phyloP scores from a whole-genome alignment of 495 filamentous ascomycete species.

The Mycothermus thermophilus region DNA sequence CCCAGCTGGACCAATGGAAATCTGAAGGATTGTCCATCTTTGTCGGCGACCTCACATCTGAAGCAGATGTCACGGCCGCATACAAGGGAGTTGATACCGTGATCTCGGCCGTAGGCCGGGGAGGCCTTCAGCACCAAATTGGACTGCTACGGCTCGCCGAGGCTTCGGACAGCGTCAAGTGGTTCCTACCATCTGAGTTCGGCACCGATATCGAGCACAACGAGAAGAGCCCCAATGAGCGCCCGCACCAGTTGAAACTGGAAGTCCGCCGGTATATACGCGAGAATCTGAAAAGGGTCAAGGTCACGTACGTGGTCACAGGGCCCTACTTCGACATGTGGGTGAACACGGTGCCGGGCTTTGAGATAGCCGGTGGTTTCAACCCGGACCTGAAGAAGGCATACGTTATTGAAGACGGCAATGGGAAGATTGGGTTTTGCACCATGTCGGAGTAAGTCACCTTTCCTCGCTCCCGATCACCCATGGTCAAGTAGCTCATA shows the following conservation, averaged over 20 bases:
- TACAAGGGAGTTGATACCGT: constrained; percentile 51
- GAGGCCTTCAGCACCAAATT: constrained; percentile 43
- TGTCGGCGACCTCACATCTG: constrained; percentile 43
- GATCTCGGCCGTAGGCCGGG: constrained; percentile 50
- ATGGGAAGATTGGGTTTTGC: constrained; percentile 47
- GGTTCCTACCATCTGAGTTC: constrained; percentile 61
- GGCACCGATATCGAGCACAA: constrained; percentile 62
- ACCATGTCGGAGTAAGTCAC: constrained; percentile 51
- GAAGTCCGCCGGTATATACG: constrained; percentile 45
- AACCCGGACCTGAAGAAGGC: constrained; percentile 42
- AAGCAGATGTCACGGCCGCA: constrained; percentile 37
- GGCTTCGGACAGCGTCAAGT: constrained; percentile 39
- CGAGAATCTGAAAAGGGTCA: constrained; percentile 36
- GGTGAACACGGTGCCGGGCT: constrained; percentile 27
- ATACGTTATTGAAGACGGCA: constrained; percentile 42
- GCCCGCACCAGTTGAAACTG: constrained; percentile 57
- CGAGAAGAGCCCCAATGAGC: constrained; percentile 41
- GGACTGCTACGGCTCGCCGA: constrained; percentile 45
- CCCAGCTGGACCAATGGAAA: constrained; percentile 34
- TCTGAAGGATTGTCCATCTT: constrained; percentile 40
- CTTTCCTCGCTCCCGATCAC: not conserved
- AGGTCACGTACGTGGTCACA: constrained; percentile 54
- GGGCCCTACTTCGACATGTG: constrained; percentile 59
- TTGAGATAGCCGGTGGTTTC: constrained; percentile 36
- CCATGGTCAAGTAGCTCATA: not conserved